Conservation (phyloP, 2,329 filamentous ascomycete genomes). For the Orbilia quercus region DNA sequence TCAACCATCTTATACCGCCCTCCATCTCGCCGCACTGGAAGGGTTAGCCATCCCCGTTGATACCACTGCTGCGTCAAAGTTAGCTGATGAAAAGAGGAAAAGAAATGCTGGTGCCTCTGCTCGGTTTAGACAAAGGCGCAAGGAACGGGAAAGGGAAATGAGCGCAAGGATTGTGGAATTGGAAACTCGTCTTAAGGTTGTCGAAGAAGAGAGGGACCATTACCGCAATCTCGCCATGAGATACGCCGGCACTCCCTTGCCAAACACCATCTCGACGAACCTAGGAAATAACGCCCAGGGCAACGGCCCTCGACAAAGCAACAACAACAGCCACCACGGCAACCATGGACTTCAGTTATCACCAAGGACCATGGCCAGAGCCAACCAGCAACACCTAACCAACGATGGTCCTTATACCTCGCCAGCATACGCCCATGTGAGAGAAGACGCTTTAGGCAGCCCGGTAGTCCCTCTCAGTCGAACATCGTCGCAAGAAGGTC, state of each 20-base stretch:
- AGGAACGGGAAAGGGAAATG: slow-evolving; percentile 82
- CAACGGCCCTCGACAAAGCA: slow-evolving; percentile 28
- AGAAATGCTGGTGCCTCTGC: slow-evolving; percentile 87
- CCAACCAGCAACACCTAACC: slow-evolving; percentile 50
- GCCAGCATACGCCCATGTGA: slow-evolving; percentile 53
- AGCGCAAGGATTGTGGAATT: slow-evolving; percentile 76
- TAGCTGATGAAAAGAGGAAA: slow-evolving; percentile 85
- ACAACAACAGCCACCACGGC: slow-evolving; percentile 35
- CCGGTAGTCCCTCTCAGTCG: slow-evolving; percentile 44
- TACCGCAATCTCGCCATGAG: slow-evolving; percentile 75
- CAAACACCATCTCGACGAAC: slow-evolving; percentile 49
- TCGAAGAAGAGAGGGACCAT: slow-evolving; percentile 75
- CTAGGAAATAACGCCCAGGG: slow-evolving; percentile 21
- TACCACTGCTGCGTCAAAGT: slow-evolving; percentile 81
- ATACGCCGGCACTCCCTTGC: slow-evolving; percentile 62
- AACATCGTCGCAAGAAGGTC: slow-evolving; percentile 41
- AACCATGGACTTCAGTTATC: slow-evolving; percentile 46
- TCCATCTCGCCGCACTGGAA: slow-evolving; percentile 63
- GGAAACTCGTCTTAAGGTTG: slow-evolving; percentile 67
- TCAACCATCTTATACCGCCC: slow-evolving; percentile 22
- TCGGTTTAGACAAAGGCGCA: slow-evolving; percentile 81
- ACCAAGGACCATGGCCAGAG: slow-evolving; percentile 51
- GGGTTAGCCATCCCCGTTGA: slow-evolving; percentile 76
- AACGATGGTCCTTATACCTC: slow-evolving; percentile 54
- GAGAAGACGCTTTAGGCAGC: slow-evolving; percentile 44